Evolutionary conservation across 768 basidiomycete species (phyloP).

Genomic region (Suillus hirtellus): DNA sequence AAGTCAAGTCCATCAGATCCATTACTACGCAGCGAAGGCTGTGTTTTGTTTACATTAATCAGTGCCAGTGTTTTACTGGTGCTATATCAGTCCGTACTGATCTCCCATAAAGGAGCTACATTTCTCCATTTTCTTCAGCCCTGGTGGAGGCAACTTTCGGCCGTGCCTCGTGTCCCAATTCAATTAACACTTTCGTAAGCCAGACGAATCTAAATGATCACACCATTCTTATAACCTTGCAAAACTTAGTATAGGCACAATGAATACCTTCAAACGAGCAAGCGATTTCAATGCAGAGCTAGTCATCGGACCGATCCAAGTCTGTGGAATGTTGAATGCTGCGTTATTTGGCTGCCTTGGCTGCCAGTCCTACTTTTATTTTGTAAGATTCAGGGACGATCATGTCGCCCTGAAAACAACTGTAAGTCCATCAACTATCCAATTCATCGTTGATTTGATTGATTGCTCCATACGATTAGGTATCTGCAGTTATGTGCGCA

Average conservation of each 20-base stretch:
- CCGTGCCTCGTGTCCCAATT: not conserved
- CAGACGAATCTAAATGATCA: not conserved
- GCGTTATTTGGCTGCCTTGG: conserved; percentile 18
- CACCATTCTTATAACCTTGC: not conserved
- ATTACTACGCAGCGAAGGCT: not conserved
- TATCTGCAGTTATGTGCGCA: conserved; percentile 5
- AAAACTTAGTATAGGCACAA: not conserved
- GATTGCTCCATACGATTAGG: conserved; percentile 1
- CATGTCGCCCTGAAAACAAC: conserved; percentile 10
- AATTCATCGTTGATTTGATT: not conserved
- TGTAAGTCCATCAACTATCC: not conserved
- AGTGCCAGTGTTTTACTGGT: not conserved
- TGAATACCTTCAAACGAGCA: not conserved
- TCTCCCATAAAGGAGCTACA: not conserved
- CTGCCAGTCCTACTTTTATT: conserved; percentile 18
- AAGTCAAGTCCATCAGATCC: not conserved
- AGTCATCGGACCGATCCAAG: conserved; percentile 15
- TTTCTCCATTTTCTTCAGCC: not conserved
- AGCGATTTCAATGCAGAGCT: not conserved
- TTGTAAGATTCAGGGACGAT: conserved; percentile 11
- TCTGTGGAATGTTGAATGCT: conserved; percentile 13
- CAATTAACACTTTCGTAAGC: not conserved
- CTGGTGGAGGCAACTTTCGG: not conserved
- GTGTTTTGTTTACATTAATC: not conserved
- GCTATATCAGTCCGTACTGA: not conserved